These are phyloP conservation scores for Aspergillus neoniger DNA, from an alignment of 2,329 filamentous ascomycete genomes.

Conservation along the genomic window DNA sequence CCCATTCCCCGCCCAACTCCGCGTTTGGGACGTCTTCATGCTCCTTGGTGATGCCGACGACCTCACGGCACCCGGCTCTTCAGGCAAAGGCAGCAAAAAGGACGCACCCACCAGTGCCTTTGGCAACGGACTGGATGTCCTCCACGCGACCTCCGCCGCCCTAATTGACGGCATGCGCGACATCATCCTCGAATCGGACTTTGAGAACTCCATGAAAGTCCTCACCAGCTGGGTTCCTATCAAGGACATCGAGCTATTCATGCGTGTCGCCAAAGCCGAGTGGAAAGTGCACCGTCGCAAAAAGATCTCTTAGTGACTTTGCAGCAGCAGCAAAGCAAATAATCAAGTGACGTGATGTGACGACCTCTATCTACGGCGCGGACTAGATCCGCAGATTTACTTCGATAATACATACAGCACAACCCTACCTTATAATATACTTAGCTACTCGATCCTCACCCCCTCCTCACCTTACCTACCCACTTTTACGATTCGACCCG, in stretches of 20 bases:
- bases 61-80: slow-evolving; percentile 24
- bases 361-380: neutral
- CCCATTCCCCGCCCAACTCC: slow-evolving; percentile 88
- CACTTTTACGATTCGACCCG: slow-evolving; percentile 15
- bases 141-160: slow-evolving; percentile 87
- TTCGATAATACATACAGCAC: slow-evolving; percentile 5
- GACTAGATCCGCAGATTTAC: neutral
- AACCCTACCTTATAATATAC: slow-evolving; percentile 2
- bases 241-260: slow-evolving; percentile 88
- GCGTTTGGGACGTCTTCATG: slow-evolving; percentile 98
- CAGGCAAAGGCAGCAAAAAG: slow-evolving; percentile 22
- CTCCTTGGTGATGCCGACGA: slow-evolving; percentile 77
- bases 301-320: slow-evolving; percentile 22
- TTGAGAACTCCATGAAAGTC: slow-evolving; percentile 97
- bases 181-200: slow-evolving; percentile 87
- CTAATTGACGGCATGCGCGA: slow-evolving; percentile 88
- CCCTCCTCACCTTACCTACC: neutral
- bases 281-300: slow-evolving; percentile 70
- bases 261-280: slow-evolving; percentile 85
- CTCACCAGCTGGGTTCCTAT: slow-evolving; percentile 92
- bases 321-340: neutral
- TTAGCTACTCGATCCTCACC: neutral
- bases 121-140: slow-evolving; percentile 73
- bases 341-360: neutral
- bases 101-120: slow-evolving; percentile 42